Percentiles rank a stretch among this genome's conserved stretches.
These are phyloP conservation scores for Phytopythium helicoides DNA, from an alignment of 352 stramenopile genomes.

Conservation along the genomic window DNA sequence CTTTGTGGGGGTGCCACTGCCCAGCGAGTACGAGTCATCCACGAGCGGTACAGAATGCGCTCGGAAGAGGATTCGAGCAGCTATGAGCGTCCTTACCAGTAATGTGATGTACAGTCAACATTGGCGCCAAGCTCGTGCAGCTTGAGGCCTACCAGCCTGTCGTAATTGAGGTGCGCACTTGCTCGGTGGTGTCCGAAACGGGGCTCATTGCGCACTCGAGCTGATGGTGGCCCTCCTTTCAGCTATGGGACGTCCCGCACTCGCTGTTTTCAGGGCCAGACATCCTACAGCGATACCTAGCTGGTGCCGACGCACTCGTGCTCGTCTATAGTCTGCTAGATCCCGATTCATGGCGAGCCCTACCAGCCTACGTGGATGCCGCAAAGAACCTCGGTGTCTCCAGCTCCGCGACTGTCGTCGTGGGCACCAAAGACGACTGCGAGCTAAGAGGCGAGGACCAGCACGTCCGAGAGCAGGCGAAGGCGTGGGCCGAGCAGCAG, in stretches of 20 bases:
- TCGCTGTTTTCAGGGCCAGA: slow-evolving; percentile 39
- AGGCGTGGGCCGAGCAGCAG: slow-evolving; percentile 15
- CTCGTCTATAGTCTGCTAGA: slow-evolving; percentile 42
- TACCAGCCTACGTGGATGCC: slow-evolving; percentile 23
- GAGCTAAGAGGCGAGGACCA: not conserved
- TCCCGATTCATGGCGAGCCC: slow-evolving; percentile 20
- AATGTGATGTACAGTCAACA: slow-evolving; percentile 17
- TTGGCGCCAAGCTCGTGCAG: slow-evolving; percentile 55
- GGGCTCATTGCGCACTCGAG: no score
- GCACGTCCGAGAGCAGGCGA: slow-evolving; percentile 2
- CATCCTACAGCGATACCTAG: slow-evolving; percentile 49
- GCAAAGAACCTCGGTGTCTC: slow-evolving; percentile 12
- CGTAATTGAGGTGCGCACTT: slow-evolving; percentile 49
- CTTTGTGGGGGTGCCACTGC: slow-evolving; percentile 28
- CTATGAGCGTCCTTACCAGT: not conserved
- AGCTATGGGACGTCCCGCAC: slow-evolving; percentile 67
- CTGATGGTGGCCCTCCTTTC: no score
- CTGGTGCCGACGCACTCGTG: slow-evolving; percentile 22
- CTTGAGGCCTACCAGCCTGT: slow-evolving; percentile 30
- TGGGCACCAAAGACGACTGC: slow-evolving; percentile 25
- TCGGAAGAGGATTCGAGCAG: no score
- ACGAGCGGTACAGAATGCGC: slow-evolving; percentile 45
- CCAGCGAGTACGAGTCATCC: slow-evolving; percentile 23
- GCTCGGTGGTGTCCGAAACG: no score
- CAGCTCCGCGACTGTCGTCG: slow-evolving; percentile 12